These are phyloP conservation scores for Heliamphora exappendiculata DNA, from an alignment of 148 eudicot genomes.

Conservation along the genomic window DNA sequence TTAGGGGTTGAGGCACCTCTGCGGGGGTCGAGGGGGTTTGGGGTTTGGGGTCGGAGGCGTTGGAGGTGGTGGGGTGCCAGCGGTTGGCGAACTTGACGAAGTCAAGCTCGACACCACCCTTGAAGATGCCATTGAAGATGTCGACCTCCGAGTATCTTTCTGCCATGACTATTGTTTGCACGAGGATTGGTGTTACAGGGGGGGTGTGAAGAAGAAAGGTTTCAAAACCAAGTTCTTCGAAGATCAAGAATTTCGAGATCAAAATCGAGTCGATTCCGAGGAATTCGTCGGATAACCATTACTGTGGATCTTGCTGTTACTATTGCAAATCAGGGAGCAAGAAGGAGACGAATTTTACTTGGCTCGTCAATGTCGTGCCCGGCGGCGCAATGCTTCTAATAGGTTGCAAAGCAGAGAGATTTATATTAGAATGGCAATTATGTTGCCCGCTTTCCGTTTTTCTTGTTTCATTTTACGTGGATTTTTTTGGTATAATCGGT, in stretches of 20 bases:
- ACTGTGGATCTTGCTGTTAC: conserved; percentile 71
- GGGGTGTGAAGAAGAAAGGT: conserved; percentile 48
- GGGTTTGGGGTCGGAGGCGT: too few relatives aligned
- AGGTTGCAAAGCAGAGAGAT: conserved; percentile 58
- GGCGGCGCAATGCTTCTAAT: conserved; percentile 61
- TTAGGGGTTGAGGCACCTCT: too few relatives aligned
- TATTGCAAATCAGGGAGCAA: conserved; percentile 79
- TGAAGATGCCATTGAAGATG: too few relatives aligned
- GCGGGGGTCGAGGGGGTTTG: too few relatives aligned
- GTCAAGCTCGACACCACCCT: too few relatives aligned
- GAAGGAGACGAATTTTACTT: conserved; percentile 70
- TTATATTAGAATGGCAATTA: too few relatives aligned
- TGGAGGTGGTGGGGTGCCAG: too few relatives aligned
- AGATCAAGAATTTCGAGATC: conserved; percentile 61
- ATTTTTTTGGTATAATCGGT: too few relatives aligned
- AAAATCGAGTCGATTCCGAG: conserved; percentile 47
- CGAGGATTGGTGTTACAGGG: conserved; percentile 66
- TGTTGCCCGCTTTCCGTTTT: too few relatives aligned
- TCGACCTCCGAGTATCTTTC: conserved; percentile 41
- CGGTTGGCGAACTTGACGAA: too few relatives aligned
- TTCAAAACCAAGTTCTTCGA: conserved; percentile 59
- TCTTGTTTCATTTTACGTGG: too few relatives aligned
- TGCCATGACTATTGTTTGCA: conserved; percentile 69
- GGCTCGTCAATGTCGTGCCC: conserved; percentile 69
- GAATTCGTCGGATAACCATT: conserved; percentile 60